phyloP scores from a whole-genome alignment of 2,329 filamentous ascomycete genomes.

The Fusarium napiforme region DNA sequence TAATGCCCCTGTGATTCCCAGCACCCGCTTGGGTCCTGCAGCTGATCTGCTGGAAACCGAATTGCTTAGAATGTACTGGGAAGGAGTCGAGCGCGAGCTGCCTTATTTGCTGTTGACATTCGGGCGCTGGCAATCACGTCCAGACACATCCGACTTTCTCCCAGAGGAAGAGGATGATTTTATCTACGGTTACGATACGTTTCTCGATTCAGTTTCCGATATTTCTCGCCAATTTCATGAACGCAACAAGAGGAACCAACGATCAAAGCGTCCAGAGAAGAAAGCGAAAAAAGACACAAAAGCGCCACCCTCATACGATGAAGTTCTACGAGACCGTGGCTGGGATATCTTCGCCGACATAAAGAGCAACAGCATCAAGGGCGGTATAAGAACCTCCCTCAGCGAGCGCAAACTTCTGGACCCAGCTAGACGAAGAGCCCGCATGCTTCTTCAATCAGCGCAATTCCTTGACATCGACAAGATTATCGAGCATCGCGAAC shows the following conservation, averaged over 20 bases:
- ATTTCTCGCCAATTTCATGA: constrained; percentile 45
- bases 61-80: constrained; percentile 50
- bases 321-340: constrained; percentile 31
- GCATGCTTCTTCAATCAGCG: constrained; percentile 48
- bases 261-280: background rate
- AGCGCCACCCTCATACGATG: constrained; percentile 36
- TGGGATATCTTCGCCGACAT: constrained; percentile 43
- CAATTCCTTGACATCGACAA: constrained; percentile 54
- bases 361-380: constrained; percentile 29
- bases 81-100: constrained; percentile 50
- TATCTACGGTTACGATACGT: constrained; percentile 54
- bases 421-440: constrained; percentile 37
- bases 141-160: constrained; percentile 21
- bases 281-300: background rate
- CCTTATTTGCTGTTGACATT: constrained; percentile 50
- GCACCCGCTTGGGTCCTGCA: constrained; percentile 5
- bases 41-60: constrained; percentile 6
- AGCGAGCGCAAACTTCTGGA: background rate
- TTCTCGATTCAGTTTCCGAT: constrained; percentile 51
- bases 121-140: constrained; percentile 45
- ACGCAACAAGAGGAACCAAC: constrained; percentile 26
- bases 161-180: constrained; percentile 45
- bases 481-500: constrained; percentile 49
- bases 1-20: constrained; percentile 8
- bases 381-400: constrained; percentile 13